These are phyloP conservation scores for Spatholobus suberectus DNA, from an alignment of 306 rosid species.

Conservation along the genomic window DNA sequence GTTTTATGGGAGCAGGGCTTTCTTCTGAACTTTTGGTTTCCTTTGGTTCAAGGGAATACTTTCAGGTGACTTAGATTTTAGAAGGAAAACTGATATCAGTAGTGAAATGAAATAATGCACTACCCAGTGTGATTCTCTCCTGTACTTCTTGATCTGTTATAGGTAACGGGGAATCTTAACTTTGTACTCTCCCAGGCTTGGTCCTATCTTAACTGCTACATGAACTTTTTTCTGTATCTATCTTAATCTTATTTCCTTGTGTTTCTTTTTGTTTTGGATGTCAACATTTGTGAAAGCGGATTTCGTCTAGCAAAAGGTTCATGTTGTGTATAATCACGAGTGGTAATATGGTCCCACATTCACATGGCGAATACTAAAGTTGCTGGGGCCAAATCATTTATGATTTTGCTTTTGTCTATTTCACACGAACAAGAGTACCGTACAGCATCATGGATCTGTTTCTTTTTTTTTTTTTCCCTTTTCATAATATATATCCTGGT, in stretches of 20 bases:
- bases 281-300: slow-evolving; percentile 51
- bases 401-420: slow-evolving; percentile 32
- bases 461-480: background rate
- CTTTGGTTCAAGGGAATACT: slow-evolving; percentile 45
- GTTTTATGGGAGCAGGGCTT: slow-evolving; percentile 95
- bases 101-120: slow-evolving; percentile 66
- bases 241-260: slow-evolving; percentile 29
- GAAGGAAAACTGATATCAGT: slow-evolving; percentile 53
- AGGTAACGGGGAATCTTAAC: slow-evolving; percentile 60
- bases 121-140: slow-evolving; percentile 55
- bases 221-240: slow-evolving; percentile 52
- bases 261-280: slow-evolving; percentile 38
- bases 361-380: slow-evolving; percentile 50
- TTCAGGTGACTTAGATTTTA: slow-evolving; percentile 63
- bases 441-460: slow-evolving; percentile 7
- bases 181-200: slow-evolving; percentile 56
- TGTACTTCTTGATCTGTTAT: slow-evolving; percentile 52
- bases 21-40: slow-evolving; percentile 65
- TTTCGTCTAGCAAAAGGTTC: slow-evolving; percentile 19
- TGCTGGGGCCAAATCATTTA: background rate
- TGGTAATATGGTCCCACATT: slow-evolving; percentile 51
- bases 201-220: slow-evolving; percentile 46
- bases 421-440: slow-evolving; percentile 4
- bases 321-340: slow-evolving; percentile 48
- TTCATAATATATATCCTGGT: background rate